These are phyloP conservation scores for Exophiala viscosa DNA, from an alignment of 2,329 filamentous ascomycete genomes.

Conservation along the genomic window DNA sequence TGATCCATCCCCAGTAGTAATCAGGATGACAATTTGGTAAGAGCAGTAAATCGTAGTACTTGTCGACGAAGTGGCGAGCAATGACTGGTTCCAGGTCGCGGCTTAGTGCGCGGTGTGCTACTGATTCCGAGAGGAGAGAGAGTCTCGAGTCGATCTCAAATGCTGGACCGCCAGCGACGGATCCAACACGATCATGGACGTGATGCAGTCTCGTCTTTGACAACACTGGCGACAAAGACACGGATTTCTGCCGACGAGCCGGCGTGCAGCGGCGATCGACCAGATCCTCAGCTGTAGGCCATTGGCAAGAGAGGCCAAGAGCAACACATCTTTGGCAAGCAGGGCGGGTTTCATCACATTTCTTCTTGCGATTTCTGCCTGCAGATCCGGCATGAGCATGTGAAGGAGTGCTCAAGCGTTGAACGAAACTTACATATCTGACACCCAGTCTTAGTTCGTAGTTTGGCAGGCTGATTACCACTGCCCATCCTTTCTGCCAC, in stretches of 20 bases:
- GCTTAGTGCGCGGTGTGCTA: slow-evolving; percentile 7
- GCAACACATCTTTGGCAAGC: slow-evolving; percentile 8
- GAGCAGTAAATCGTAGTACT: slow-evolving; percentile 13
- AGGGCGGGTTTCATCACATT: slow-evolving; percentile 16
- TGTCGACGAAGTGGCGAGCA: slow-evolving; percentile 18
- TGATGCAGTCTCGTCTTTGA: background rate
- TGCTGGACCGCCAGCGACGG: too few relatives aligned
- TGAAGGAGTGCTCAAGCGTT: background rate
- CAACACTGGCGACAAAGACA: background rate
- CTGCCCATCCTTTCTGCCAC: slow-evolving; percentile 4
- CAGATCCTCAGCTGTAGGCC: slow-evolving; percentile 17
- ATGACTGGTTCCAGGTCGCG: slow-evolving; percentile 18
- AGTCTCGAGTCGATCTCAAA: background rate
- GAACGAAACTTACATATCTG: slow-evolving; percentile 13
- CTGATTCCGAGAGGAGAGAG: slow-evolving; percentile 12
- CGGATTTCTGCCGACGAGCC: slow-evolving; percentile 4
- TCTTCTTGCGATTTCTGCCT: slow-evolving; percentile 17
- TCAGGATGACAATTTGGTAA: slow-evolving; percentile 17
- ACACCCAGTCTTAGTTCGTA: slow-evolving; percentile 21
- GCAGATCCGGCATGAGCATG: background rate
- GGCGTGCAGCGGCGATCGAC: slow-evolving; percentile 15
- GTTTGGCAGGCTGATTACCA: background rate
- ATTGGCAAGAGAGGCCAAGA: slow-evolving; percentile 13
- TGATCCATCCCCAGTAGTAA: slow-evolving; percentile 18
- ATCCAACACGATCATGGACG: background rate